Evolutionary conservation across 169 alveolate genomes (phyloP).

Genomic region (Plasmodium gallinaceum): DNA sequence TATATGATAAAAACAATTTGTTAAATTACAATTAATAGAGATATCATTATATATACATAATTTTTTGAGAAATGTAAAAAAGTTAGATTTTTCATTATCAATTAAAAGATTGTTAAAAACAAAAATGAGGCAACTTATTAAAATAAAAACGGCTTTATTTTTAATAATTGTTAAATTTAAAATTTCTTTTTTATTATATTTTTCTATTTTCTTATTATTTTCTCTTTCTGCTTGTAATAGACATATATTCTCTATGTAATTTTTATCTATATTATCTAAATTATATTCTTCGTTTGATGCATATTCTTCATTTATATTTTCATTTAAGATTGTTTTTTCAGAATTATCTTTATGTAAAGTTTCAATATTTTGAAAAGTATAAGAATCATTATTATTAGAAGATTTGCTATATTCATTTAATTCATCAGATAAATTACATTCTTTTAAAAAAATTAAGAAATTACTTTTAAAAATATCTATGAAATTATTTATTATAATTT

Average conservation of each 20-base stretch:
- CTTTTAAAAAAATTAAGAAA: constrained; percentile 43
- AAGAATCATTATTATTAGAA: constrained; percentile 11
- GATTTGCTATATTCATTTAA: neutral
- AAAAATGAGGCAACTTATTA: constrained; percentile 46
- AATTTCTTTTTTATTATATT: constrained; percentile 54
- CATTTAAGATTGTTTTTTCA: constrained; percentile 7
- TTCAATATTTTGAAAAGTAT: neutral
- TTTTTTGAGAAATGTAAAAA: constrained; percentile 48
- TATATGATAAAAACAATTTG: constrained; percentile 31
- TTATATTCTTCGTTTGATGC: constrained; percentile 39
- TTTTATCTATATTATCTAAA: constrained; percentile 64
- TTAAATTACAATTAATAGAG: constrained; percentile 19
- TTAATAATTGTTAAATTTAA: constrained; percentile 35
- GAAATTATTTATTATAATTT: constrained; percentile 65
- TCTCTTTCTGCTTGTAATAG: constrained; percentile 61
- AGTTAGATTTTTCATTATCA: constrained; percentile 39
- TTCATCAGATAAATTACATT: neutral
- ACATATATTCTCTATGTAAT: constrained; percentile 66
- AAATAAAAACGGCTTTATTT: constrained; percentile 38
- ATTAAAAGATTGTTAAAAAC: constrained; percentile 59
- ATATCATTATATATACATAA: constrained; percentile 19
- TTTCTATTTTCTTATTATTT: constrained; percentile 51
- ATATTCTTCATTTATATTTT: constrained; percentile 1
- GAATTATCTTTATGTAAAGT: neutral
- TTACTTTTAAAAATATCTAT: constrained; percentile 68